phyloP scores from a whole-genome alignment of 1,139 yeast species.

The Blastobotrys buckinghamii region DNA sequence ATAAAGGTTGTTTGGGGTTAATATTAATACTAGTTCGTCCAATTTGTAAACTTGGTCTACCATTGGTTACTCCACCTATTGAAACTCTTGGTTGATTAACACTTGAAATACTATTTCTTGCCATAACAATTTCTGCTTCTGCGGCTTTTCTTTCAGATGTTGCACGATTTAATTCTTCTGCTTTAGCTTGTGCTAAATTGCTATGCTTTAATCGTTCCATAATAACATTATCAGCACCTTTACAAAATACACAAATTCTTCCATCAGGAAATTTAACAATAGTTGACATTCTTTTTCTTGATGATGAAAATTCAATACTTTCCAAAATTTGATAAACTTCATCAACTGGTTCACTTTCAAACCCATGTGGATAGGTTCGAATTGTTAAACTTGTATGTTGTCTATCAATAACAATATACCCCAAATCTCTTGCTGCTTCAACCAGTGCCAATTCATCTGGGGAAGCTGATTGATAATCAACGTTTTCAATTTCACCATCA shows the following conservation, averaged over 20 bases:
- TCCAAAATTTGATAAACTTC: conserved; percentile 74
- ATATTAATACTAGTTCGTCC: conserved; percentile 26
- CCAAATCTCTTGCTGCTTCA: conserved; percentile 91
- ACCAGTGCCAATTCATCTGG: conserved; percentile 95
- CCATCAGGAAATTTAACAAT: conserved; percentile 73
- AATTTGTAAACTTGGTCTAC: conserved; percentile 13
- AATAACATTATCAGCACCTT: conserved; percentile 95
- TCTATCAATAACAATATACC: conserved; percentile 71
- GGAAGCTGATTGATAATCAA: conserved; percentile 85
- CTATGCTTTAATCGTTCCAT: conserved; percentile 60
- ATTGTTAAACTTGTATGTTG: conserved; percentile 54
- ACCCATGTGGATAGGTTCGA: conserved; percentile 82
- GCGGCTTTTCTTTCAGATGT: conserved; percentile 61
- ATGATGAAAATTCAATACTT: conserved; percentile 76
- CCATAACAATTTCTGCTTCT: conserved; percentile 71
- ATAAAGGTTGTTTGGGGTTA: conserved; percentile 26
- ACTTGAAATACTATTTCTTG: conserved; percentile 36
- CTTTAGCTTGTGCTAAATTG: conserved; percentile 55
- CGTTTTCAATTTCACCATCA: conserved; percentile 23
- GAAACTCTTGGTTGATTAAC: neutral
- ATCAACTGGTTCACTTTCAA: conserved; percentile 53
- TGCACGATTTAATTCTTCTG: conserved; percentile 54
- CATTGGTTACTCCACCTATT: conserved; percentile 1
- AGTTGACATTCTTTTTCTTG: conserved; percentile 93
- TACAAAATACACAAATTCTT: conserved; percentile 73